phyloP scores from a whole-genome alignment of 2,329 filamentous ascomycete genomes.

The Myriosclerotinia scirpicola region DNA sequence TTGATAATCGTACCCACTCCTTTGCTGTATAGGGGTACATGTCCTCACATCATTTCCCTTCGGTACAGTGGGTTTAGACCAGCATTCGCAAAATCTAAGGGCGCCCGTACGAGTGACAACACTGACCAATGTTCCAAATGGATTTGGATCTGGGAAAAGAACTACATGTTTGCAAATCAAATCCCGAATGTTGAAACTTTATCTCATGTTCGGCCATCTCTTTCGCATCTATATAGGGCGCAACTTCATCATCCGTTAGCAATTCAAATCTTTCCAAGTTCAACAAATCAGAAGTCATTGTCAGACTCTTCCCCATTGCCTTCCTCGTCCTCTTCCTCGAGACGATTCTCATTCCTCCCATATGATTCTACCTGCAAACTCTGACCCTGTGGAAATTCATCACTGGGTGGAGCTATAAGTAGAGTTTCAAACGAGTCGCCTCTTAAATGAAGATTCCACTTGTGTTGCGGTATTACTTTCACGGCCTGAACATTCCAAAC shows the following conservation, averaged over 20 bases:
- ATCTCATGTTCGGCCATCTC: too few species aligned
- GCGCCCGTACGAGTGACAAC: too few species aligned
- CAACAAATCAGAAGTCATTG: background rate
- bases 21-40: background rate
- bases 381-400: background rate
- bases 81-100: too few species aligned
- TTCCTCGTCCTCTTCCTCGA: background rate
- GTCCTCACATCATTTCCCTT: background rate
- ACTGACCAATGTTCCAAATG: too few species aligned
- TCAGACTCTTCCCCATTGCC: background rate
- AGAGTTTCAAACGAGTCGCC: background rate
- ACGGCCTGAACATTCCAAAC: background rate
- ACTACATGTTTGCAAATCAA: too few species aligned
- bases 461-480: background rate
- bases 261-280: background rate
- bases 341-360: background rate
- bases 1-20: background rate
- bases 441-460: background rate
- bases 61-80: background rate
- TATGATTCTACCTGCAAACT: background rate
- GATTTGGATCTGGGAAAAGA: too few species aligned
- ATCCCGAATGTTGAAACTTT: too few species aligned
- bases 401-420: background rate
- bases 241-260: background rate
- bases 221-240: too few species aligned